Percentiles rank a stretch among this genome's conserved stretches.
phyloP scores from a whole-genome alignment of 495 filamentous ascomycete genomes.

The Amorphotheca resinae region DNA sequence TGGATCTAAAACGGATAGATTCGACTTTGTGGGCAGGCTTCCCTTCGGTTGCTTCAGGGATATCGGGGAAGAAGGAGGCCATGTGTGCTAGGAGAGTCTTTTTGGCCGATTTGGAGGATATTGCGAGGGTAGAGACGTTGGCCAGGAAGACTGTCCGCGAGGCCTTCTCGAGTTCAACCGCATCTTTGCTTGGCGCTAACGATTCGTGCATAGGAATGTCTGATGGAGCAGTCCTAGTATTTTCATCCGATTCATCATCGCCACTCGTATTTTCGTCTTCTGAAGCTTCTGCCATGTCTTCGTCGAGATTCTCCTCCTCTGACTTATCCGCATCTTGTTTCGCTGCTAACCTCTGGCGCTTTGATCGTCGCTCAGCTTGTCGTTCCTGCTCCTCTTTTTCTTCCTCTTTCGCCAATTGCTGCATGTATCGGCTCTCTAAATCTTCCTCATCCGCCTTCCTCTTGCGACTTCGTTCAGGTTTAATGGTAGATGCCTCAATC shows the following conservation, averaged over 20 bases:
- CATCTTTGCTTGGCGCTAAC: conserved; percentile 28
- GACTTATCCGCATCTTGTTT: conserved; percentile 22
- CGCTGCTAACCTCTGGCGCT: conserved; percentile 20
- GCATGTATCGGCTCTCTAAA: conserved; percentile 71
- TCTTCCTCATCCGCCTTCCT: conserved; percentile 56
- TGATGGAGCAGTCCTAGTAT: conserved; percentile 4
- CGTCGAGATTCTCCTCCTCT: conserved; percentile 19
- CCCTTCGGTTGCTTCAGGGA: conserved; percentile 23
- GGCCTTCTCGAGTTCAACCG: conserved; percentile 54
- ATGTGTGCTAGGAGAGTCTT: conserved; percentile 62
- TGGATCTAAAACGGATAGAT: conserved; percentile 86
- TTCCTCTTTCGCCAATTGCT: conserved; percentile 45
- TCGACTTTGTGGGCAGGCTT: conserved; percentile 55
- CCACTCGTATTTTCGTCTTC: conserved; percentile 3
- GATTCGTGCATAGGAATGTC: conserved; percentile 36
- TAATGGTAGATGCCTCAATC: conserved; percentile 24
- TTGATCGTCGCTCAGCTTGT: conserved; percentile 35
- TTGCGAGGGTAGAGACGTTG: conserved; percentile 73
- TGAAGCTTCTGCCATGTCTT: conserved; percentile 21
- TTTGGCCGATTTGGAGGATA: conserved; percentile 67
- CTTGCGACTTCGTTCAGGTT: conserved; percentile 63
- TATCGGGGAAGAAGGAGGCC: conserved; percentile 34
- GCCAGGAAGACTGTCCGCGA: conserved; percentile 84
- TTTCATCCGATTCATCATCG: conserved; percentile 1
- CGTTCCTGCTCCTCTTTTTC: conserved; percentile 30